Percentiles rank a stretch among this genome's conserved stretches.
These are phyloP conservation scores for Boletus reticuloceps DNA, from an alignment of 768 basidiomycete genomes.

Conservation along the genomic window DNA sequence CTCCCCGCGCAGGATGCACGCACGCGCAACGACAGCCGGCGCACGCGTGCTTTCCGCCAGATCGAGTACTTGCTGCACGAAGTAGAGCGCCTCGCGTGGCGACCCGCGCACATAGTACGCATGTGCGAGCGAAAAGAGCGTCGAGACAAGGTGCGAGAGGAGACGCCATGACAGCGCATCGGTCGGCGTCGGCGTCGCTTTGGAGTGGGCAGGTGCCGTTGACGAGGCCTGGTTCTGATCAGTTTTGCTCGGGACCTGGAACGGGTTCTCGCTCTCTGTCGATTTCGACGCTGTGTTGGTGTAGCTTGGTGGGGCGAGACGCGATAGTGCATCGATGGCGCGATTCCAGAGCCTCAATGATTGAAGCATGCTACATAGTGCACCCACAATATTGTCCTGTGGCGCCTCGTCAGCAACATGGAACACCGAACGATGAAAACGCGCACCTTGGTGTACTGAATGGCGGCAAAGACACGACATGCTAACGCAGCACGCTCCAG, in stretches of 20 bases:
- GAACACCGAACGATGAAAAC: constrained; percentile 5
- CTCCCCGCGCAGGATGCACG: constrained; percentile 65
- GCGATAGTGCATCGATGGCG: constrained; percentile 64
- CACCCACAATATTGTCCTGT: constrained; percentile 60
- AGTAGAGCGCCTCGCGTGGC: constrained; percentile 81
- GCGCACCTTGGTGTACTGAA: constrained; percentile 59
- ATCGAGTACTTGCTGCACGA: constrained; percentile 72
- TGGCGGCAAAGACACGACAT: constrained; percentile 60
- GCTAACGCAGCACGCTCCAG: constrained; percentile 76
- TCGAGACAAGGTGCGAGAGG: constrained; percentile 65
- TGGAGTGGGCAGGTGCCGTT: constrained; percentile 9
- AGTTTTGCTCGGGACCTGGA: constrained; percentile 42
- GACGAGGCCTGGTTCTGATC: constrained; percentile 29
- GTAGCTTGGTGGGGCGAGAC: constrained; percentile 45
- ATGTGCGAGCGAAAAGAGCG: constrained; percentile 62
- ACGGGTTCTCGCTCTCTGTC: constrained; percentile 47
- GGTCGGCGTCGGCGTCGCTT: constrained; percentile 34
- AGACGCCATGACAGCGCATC: constrained; percentile 74
- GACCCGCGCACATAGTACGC: constrained; percentile 76
- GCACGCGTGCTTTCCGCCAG: constrained; percentile 69
- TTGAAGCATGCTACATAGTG: constrained; percentile 60
- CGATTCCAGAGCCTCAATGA: constrained; percentile 80
- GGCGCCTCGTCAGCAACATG: not conserved
- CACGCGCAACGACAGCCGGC: constrained; percentile 61
- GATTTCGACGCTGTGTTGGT: constrained; percentile 23